A percentile compares a stretch with the other conserved stretches of the same genome.
These are phyloP conservation scores for Mariannaea sp. DNA, from an alignment of 2,329 filamentous ascomycete genomes.

Conservation along the genomic window DNA sequence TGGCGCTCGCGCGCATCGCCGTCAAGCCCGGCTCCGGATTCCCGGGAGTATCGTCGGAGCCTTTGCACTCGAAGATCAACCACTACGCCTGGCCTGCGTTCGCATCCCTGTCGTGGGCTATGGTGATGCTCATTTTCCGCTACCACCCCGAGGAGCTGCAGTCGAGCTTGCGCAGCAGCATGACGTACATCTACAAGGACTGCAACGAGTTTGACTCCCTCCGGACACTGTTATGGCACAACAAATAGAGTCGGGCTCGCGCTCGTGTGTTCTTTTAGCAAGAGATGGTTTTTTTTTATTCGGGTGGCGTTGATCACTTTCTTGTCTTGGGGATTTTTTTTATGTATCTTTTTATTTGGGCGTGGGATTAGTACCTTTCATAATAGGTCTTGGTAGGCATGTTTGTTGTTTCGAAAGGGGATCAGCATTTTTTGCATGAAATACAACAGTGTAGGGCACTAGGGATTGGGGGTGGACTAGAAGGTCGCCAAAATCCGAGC, in stretches of 20 bases:
- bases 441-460: slow-evolving; percentile 9
- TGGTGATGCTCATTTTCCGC: slow-evolving; percentile 94
- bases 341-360: too few species aligned
- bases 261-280: neutral
- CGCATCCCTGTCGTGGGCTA: slow-evolving; percentile 86
- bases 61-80: slow-evolving; percentile 56
- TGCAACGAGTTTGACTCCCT: slow-evolving; percentile 89
- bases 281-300: too few species aligned
- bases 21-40: slow-evolving; percentile 67
- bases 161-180: slow-evolving; percentile 88
- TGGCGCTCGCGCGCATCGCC: slow-evolving; percentile 82
- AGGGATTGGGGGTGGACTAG: slow-evolving; percentile 11
- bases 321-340: too few species aligned
- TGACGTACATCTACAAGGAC: slow-evolving; percentile 95
- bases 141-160: slow-evolving; percentile 92
- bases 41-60: slow-evolving; percentile 55
- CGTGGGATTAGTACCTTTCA: slow-evolving; percentile 12
- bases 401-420: slow-evolving; percentile 1
- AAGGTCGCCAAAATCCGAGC: slow-evolving; percentile 12
- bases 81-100: slow-evolving; percentile 90
- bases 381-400: slow-evolving; percentile 6
- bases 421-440: slow-evolving; percentile 24
- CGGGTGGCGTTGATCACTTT: too few species aligned
- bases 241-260: slow-evolving; percentile 56
- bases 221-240: slow-evolving; percentile 84